Evolutionary conservation across 257 asterid genomes (phyloP), one percentile per base, ranked within the genome.

Genomic region (Hygrophila difformis): DNA sequence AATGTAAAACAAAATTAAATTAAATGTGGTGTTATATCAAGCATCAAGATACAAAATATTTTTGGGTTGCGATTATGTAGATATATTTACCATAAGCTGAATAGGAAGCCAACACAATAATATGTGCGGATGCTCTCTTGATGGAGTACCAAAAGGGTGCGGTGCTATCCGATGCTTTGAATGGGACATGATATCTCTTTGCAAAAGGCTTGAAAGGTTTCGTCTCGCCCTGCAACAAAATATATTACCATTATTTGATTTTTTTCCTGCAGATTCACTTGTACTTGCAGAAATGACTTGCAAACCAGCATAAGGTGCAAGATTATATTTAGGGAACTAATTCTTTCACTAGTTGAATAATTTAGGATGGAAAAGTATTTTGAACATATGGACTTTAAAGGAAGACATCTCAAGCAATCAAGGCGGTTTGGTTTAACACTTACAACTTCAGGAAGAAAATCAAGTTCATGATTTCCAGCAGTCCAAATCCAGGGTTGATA

Each of bases 401-500:
- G n/a, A n/a, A n/a, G n/a, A n/a, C n/a, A n/a, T n/a, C n/a, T n/a
- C n/a, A n/a, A n/a, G n/a, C n/a, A 39, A 4, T 14, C 8, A 1
- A 6, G 44, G 44, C 22, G 42, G 0, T n/a, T n/a, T n/a, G n/a
- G n/a, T n/a, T n/a, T n/a, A 47, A 6, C 6, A 45, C 87, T 51
- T 53, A 88, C 97, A 47, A 88, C 62, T 50, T 79, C 81, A n/a
- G 94, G 93, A 24, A 63, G 80, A 53, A 61, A 82, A 64, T 86
- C 96, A 4, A 82, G 22, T 50, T 86, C 96, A 12, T 86, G 96
- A 55, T 86, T 86, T 55, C 94, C 94, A 0, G 66, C 78, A 0
- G 87, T 73, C 96, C 93, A 86, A 63, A 82, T 74, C 96, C 96
- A 86, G 34, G 96, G 96, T 47, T 86, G 96, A 70, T 72, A 82